These are phyloP conservation scores for Xylaria sp. DNA, from an alignment of 495 filamentous ascomycete species.

Conservation along the genomic window DNA sequence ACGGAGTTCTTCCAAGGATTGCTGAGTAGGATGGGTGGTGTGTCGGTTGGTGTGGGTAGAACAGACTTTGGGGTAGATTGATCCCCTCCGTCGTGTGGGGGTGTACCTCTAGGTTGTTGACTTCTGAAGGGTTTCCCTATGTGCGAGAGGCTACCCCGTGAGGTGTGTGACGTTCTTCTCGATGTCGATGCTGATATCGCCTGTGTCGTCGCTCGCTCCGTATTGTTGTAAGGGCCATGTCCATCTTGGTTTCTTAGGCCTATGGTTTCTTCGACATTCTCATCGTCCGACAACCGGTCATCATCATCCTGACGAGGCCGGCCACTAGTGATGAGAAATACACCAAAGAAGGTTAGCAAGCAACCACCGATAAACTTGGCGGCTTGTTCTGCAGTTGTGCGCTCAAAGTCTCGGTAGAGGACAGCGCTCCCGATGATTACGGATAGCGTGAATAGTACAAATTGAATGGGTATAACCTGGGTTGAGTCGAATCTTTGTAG, in stretches of 20 bases:
- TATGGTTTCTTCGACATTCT: conserved; percentile 60
- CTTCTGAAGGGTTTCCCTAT: conserved; percentile 1
- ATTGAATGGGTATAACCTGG: conserved; percentile 95
- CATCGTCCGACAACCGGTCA: conserved; percentile 59
- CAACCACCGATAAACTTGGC: conserved; percentile 90
- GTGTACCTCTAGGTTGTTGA: conserved; percentile 21
- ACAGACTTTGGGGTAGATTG: conserved; percentile 29
- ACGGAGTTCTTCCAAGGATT: conserved; percentile 44
- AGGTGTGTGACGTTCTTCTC: conserved; percentile 46
- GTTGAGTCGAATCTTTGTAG: conserved; percentile 95
- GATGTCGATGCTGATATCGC: conserved; percentile 37
- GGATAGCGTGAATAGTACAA: conserved; percentile 93
- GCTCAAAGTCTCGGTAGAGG: conserved; percentile 92
- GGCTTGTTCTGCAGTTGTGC: conserved; percentile 70
- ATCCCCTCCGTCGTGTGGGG: conserved; percentile 31
- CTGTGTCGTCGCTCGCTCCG: conserved; percentile 22
- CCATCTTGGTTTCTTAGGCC: conserved; percentile 50
- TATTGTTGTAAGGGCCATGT: conserved; percentile 27
- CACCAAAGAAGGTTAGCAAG: conserved; percentile 87
- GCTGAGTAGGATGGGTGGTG: conserved; percentile 40
- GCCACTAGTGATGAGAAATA: conserved; percentile 88
- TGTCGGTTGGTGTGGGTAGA: conserved; percentile 31
- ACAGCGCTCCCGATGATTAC: conserved; percentile 95
- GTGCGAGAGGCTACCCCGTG: conserved; percentile 45
- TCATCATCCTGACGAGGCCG: conserved; percentile 59